Conservation (phyloP, 768 basidiomycete genomes). For the Tulasnella sp. region DNA sequence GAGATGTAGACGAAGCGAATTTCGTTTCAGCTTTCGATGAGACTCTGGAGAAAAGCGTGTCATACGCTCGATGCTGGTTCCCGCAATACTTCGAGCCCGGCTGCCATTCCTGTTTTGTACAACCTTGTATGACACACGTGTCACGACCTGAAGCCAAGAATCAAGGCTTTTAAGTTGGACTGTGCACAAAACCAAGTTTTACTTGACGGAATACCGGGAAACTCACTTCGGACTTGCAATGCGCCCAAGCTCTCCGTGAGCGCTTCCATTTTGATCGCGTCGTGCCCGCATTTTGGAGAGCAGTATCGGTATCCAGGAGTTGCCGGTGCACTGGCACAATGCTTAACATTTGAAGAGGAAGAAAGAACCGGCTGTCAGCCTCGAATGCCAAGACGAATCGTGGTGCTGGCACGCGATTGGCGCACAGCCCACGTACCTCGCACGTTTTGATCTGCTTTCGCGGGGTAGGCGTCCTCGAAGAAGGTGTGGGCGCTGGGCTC, state of each 20-base stretch:
- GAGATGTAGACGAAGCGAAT: not conserved
- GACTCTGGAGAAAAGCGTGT: not conserved
- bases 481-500: not conserved
- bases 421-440: not conserved
- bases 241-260: not conserved
- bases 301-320: not conserved
- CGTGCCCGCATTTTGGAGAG: not conserved
- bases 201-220: not conserved
- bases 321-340: not conserved
- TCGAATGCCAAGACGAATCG: too few relatives aligned
- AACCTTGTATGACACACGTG: not conserved
- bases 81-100: slow-evolving; percentile 1
- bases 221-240: not conserved
- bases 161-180: not conserved
- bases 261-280: not conserved
- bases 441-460: not conserved
- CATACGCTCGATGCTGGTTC: not conserved
- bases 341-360: not conserved
- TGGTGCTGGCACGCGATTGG: too few relatives aligned
- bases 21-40: too few relatives aligned
- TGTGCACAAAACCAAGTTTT: too few relatives aligned
- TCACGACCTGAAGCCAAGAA: not conserved
- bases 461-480: not conserved
- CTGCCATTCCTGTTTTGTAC: not conserved
- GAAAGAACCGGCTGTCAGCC: not conserved